Evolutionary conservation across 2,329 filamentous ascomycete species (phyloP).

Genomic region (Monilinia vaccinii-corymbosi): DNA sequence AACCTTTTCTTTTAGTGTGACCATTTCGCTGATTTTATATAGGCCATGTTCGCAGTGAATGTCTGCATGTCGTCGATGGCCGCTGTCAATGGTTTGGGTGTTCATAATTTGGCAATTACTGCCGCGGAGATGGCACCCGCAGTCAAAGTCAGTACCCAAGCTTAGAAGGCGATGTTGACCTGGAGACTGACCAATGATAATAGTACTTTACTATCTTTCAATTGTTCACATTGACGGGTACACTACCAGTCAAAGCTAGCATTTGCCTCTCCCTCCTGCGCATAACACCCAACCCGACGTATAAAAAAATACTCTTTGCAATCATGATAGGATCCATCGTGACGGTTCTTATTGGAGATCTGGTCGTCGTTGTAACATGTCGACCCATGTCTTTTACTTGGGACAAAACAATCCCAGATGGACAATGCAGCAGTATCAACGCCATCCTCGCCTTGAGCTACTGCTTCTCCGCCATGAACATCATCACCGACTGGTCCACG

Average conservation of each 20-base stretch:
- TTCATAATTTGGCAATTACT: conserved; percentile 1
- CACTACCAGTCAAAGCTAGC: conserved; percentile 3
- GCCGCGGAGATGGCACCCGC: background rate
- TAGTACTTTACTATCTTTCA: conserved; percentile 8
- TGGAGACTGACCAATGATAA: background rate
- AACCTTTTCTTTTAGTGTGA: background rate
- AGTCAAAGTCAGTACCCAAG: background rate
- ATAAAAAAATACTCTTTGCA: background rate
- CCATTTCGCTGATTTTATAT: background rate
- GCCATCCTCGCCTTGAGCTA: conserved; percentile 5
- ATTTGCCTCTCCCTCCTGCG: conserved; percentile 4
- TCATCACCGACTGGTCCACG: conserved; percentile 3
- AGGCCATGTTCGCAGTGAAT: background rate
- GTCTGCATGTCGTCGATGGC: background rate
- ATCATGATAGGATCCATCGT: background rate
- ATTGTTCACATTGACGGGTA: background rate
- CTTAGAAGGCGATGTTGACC: background rate
- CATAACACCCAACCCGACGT: background rate
- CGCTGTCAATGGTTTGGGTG: background rate
- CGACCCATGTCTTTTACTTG: conserved; percentile 5
- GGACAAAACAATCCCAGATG: background rate
- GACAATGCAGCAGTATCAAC: conserved; percentile 4
- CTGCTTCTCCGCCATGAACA: conserved; percentile 1
- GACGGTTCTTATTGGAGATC: background rate
- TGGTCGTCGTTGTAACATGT: conserved; percentile 1